Evolutionary conservation across 2,329 filamentous ascomycete species (phyloP), one percentile per base, ranked within the genome.

Genomic region (Pseudogymnoascus sp.): DNA sequence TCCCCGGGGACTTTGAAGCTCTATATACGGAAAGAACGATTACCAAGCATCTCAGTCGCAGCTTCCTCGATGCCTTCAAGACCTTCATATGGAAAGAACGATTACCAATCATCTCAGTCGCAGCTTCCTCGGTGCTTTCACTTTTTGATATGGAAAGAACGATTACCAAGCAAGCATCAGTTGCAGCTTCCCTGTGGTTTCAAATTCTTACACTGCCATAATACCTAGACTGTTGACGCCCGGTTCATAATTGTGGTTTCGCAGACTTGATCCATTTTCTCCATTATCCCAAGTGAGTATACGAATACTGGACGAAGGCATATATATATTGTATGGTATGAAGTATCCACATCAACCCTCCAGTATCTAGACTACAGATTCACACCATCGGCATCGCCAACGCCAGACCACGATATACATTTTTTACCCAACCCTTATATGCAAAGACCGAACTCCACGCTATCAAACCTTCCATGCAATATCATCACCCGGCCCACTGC

Each of bases 391-490:
- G 50, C 50, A 33, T 56, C 50, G 50, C 50, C 50, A 56, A 56
- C 50, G 50, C 50, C 50, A 56, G 50, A 56, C 50, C 50, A 56
- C 26, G 11, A 56, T 33, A 56, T 56, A 56, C 50, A 56, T 33
- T 56, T 53, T 53, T 56, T 56, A 56, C 50, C 50, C 50, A 56
- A 56, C 50, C 50, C 50, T 56, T n/a, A 56, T 56, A 56, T 56
- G 50, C 50, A 56, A 56, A 56, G 29, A 42, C 59, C 59, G 59
- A 61, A 61, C 59, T 38, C 59, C 59, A 31, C 59, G 59, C 59
- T 61, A 61, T 42, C 59, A 61, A 61, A 61, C 33, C 59, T 26
- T 56, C 59, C 38, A 61, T 61, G 59, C 59, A 61, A 61, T 61
- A 61, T 29, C 38, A 38, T n/a, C 50, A 33, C 6, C 50, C 50